phyloP scores from a whole-genome alignment of 768 basidiomycete species.

The Amylocystis lapponica region DNA sequence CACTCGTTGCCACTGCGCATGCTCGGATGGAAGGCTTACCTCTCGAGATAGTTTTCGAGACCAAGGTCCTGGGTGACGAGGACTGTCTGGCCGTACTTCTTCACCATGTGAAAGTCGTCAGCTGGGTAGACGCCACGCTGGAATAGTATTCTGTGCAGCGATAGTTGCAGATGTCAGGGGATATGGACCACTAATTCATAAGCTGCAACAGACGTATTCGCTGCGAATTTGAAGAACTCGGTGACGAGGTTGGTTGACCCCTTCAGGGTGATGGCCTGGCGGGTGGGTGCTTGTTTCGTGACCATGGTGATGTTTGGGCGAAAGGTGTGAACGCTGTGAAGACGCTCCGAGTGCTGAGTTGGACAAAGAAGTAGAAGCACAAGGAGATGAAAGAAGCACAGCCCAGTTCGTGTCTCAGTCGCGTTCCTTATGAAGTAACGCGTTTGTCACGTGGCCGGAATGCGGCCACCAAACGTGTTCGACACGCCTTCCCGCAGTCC shows the following conservation, averaged over 20 bases:
- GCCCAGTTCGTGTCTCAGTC: too few species aligned
- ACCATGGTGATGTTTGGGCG: neutral
- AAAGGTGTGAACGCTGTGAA: neutral
- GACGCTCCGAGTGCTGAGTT: neutral
- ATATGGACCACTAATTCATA: neutral
- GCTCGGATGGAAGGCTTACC: slow-evolving; percentile 33
- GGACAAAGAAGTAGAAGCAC: neutral
- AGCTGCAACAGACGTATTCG: slow-evolving; percentile 71
- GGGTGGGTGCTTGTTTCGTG: slow-evolving; percentile 42
- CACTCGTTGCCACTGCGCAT: too few species aligned
- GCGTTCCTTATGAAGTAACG: neutral
- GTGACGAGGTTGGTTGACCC: slow-evolving; percentile 92
- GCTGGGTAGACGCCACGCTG: slow-evolving; percentile 96
- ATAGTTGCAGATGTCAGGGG: neutral
- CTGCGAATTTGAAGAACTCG: slow-evolving; percentile 99
- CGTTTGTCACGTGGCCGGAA: neutral
- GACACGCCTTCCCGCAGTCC: too few species aligned
- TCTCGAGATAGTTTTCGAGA: slow-evolving; percentile 88
- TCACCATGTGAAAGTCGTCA: slow-evolving; percentile 99
- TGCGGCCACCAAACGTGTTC: too few species aligned
- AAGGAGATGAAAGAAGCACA: too few species aligned
- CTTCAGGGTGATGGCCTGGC: slow-evolving; percentile 88
- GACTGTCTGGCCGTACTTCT: slow-evolving; percentile 96
- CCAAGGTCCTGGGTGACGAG: slow-evolving; percentile 91
- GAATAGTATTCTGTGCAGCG: slow-evolving; percentile 74